Evolutionary conservation across 257 asterid genomes (phyloP), one percentile per base, ranked within the genome.

Genomic region (Thymus mandschuricus): DNA sequence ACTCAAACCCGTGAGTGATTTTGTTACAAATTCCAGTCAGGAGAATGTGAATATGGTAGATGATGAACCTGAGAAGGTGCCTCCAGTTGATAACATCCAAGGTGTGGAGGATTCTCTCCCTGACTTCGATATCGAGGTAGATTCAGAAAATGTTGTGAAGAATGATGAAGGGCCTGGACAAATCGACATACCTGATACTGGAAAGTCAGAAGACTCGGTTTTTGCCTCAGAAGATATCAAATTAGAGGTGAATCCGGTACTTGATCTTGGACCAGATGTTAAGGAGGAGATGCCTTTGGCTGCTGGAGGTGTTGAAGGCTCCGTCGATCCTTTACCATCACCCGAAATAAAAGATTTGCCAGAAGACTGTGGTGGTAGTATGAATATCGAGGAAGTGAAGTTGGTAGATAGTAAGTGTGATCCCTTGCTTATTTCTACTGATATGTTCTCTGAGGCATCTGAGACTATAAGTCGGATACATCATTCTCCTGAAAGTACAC

Each of bases 401-500:
- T 61, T 57, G 77, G 75, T 87, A 77, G 96, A 82, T 79, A 67
- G 81, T 74, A 88, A 80, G 75, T 83, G 78, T 79, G 92, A 49
- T 69, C 65, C 79, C 29, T 60, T 83, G 81, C 77, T 74, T 81
- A 80, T 59, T 77, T 82, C 41, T 38, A 38, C 89, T 70, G 95
- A 85, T 78, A 82, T 81, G 82, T 77, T 84, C 64, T 64, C 90
- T 67, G 89, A 88, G 84, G 85, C 83, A 55, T 79, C 90, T 64
- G 88, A 88, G 81, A 86, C 86, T 85, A 81, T 89, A 79, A 89
- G 96, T 87, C 92, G 97, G 98, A 94, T 94, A 94, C 98, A 94
- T 85, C 95, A 89, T 94, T 94, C 96, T 86, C 96, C 97, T 81
- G 96, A 91, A 91, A 94, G 87, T 91, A 94, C 96, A 91, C 97